Percentiles rank a stretch among this genome's conserved stretches.
phyloP scores from a whole-genome alignment of 2,329 filamentous ascomycete species.

The Cercospora nicotianae region DNA sequence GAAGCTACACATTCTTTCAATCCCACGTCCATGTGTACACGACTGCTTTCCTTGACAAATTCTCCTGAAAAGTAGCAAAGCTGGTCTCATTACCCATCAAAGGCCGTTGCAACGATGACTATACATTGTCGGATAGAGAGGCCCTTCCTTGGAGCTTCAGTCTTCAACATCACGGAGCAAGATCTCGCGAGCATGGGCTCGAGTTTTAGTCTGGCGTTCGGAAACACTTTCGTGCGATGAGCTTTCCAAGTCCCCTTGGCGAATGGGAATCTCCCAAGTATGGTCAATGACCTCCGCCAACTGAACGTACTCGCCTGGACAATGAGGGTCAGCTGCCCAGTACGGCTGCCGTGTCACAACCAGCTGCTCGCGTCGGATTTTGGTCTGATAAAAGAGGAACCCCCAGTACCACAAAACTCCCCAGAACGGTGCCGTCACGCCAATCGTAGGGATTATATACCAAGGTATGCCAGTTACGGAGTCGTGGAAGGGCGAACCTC shows the following conservation, averaged over 20 bases:
- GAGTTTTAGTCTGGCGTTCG: background rate
- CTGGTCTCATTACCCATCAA: background rate
- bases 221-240: background rate
- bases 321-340: constrained; percentile 24
- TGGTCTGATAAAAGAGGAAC: constrained; percentile 21
- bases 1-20: background rate
- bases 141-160: background rate
- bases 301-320: constrained; percentile 25
- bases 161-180: background rate
- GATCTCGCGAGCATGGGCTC: constrained; percentile 5
- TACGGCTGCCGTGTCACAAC: constrained; percentile 25
- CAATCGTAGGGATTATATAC: constrained; percentile 30
- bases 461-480: constrained; percentile 24
- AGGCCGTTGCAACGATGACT: background rate
- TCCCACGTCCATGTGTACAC: background rate
- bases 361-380: constrained; percentile 23
- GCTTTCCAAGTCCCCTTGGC: constrained; percentile 11
- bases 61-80: background rate
- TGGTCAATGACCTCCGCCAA: constrained; percentile 29
- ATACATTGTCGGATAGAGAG: background rate
- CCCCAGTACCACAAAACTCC: constrained; percentile 28
- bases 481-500: constrained; percentile 25
- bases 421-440: constrained; percentile 28
- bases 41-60: background rate
- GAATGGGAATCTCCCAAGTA: constrained; percentile 22